A percentile compares a stretch with the other conserved stretches of the same genome.
Evolutionary conservation across 164 flowering plant genomes (phyloP).

Genomic region (Macadamia integrifolia): DNA sequence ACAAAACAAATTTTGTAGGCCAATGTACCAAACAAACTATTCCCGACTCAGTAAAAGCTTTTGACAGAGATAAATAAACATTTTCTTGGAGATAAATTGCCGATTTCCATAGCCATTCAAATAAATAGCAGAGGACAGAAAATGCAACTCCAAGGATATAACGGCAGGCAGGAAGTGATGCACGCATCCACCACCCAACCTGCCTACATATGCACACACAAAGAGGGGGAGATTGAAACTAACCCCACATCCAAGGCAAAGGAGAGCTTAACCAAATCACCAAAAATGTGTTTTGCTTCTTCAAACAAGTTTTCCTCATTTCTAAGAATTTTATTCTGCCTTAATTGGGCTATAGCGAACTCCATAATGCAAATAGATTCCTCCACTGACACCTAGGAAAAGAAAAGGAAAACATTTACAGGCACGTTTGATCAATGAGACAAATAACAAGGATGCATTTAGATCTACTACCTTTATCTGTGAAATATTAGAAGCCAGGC

Average conservation of each 20-base stretch:
- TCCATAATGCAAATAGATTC: constrained; percentile 14
- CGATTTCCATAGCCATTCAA: background rate
- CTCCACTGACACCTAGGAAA: constrained; percentile 18
- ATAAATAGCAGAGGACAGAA: background rate
- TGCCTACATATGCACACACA: too few relatives aligned
- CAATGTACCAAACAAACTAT: too few relatives aligned
- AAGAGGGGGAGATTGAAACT: background rate
- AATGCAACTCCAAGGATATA: background rate
- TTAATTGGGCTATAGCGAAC: constrained; percentile 7
- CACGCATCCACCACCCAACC: too few relatives aligned
- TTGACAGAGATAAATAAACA: too few relatives aligned
- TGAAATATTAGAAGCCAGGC: background rate
- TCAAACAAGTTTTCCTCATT: constrained; percentile 4
- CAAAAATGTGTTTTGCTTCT: constrained; percentile 11
- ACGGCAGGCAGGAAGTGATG: background rate
- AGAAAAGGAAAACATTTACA: background rate
- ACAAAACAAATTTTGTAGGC: background rate
- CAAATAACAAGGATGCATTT: background rate
- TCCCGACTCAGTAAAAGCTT: too few relatives aligned
- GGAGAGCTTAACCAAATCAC: constrained; percentile 18
- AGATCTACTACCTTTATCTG: constrained; percentile 20
- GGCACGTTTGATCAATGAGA: background rate
- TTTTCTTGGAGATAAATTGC: too few relatives aligned
- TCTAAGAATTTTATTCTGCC: background rate
- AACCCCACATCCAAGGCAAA: constrained; percentile 17